Base-by-base conservation (phyloP, 75 land plant genomes). In the Pseudotsuga menziesii region DNA sequence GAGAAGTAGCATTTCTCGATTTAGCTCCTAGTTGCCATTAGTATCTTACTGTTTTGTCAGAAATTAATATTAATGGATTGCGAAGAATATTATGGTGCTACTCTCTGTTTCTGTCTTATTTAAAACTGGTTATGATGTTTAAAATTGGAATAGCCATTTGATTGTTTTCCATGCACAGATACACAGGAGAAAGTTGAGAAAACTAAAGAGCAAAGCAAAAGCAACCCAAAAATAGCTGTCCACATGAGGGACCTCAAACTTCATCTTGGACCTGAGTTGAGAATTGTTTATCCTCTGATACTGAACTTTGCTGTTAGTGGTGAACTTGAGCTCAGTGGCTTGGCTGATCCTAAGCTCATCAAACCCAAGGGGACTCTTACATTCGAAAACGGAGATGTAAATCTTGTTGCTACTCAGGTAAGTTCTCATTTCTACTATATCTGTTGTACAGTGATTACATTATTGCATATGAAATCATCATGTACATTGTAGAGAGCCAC, bases 241-340 rank as follows among this genome's bases (percentile, higher is more conserved):
- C 88, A 88, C 58, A 87, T 97, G 58, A 82, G 80, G 73, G 90
- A 89, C 72, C 77, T 97, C 73, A 97, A 87, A 85, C 89, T 97
- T 76, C 77, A 85, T 66, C 85, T 97, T 17, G 99, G 99, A 71
- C 99, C 98, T 12, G 96, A 97, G 56, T 75, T 97, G 79, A 90
- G 98, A 59, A 86, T 97, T 76, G 91, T 97, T 36, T 97, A 97
- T 79, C 99, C 99, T 74, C 78, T 97, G 87, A 97, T 97, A 78
- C 95, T 97, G 27, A 91, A 97, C 76, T 97, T 97, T 88, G 98
- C 95, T 69, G 95, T 92, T 17, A 97, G 94, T 84, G 99, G 99
- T 62, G 99, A 97, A 66, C 87, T 97, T 72, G 99, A 97, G 80
- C 79, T 97, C 9, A 90, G 90, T 84, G 99, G 99, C 23, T 75